phyloP scores from a whole-genome alignment of 768 basidiomycete species.

The Tricholoma terreum region DNA sequence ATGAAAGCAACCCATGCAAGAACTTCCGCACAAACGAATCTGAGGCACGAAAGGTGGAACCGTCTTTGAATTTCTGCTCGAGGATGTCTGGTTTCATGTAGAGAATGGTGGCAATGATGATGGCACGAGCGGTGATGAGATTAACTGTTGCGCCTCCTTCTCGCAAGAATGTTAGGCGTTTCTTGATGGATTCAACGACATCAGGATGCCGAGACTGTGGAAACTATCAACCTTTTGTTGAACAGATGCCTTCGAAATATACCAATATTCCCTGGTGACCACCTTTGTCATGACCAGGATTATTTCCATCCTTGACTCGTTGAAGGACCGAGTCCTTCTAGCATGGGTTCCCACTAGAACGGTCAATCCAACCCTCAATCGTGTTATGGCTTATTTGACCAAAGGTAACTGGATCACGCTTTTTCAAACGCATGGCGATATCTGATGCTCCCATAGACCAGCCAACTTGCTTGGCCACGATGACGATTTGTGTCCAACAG shows the following conservation, averaged over 20 bases:
- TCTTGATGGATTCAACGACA: slow-evolving; percentile 13
- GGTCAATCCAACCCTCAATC: slow-evolving; percentile 24
- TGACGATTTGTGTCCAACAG: background rate
- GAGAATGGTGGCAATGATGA: slow-evolving; percentile 29
- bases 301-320: slow-evolving; percentile 4
- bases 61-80: slow-evolving; percentile 16
- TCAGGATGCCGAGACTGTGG: slow-evolving; percentile 14
- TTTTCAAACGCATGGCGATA: slow-evolving; percentile 17
- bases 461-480: background rate
- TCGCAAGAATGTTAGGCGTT: slow-evolving; percentile 15
- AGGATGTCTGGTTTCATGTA: slow-evolving; percentile 26
- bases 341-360: slow-evolving; percentile 8
- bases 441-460: background rate
- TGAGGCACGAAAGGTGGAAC: slow-evolving; percentile 25
- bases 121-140: slow-evolving; percentile 21
- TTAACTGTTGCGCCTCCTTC: slow-evolving; percentile 19
- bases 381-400: slow-evolving; percentile 14
- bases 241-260: slow-evolving; percentile 1
- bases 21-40: slow-evolving; percentile 21
- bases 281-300: slow-evolving; percentile 12
- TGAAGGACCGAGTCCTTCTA: slow-evolving; percentile 18
- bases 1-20: slow-evolving; percentile 18
- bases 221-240: background rate
- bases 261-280: slow-evolving; percentile 18
- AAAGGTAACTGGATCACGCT: slow-evolving; percentile 12